These are phyloP conservation scores for Nemania abortiva DNA, from an alignment of 2,329 filamentous ascomycete genomes.

Conservation along the genomic window DNA sequence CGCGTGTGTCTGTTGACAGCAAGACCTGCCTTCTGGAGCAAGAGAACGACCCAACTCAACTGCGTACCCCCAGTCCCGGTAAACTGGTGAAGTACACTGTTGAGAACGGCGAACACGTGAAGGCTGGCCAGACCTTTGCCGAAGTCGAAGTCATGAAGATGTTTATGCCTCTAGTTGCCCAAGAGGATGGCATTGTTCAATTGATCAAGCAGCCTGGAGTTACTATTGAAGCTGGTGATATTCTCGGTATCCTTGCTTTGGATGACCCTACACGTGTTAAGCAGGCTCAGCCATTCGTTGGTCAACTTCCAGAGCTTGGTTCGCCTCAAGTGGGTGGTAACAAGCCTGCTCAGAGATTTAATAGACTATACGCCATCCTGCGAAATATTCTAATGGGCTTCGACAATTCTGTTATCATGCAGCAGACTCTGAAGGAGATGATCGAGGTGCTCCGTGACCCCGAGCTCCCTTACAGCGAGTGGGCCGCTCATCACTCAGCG, in stretches of 20 bases:
- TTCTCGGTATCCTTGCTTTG: conserved; percentile 94
- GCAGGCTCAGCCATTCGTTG: conserved; percentile 93
- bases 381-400: conserved; percentile 91
- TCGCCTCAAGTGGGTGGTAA: conserved; percentile 87
- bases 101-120: conserved; percentile 93
- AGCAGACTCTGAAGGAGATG: conserved; percentile 83
- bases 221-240: conserved; percentile 97
- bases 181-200: conserved; percentile 96
- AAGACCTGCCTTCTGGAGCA: conserved; percentile 98
- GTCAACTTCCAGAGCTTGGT: conserved; percentile 88
- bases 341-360: conserved; percentile 92
- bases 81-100: conserved; percentile 99
- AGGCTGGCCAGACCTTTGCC: conserved; percentile 90
- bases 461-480: conserved; percentile 95
- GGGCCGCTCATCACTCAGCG: conserved; percentile 94
- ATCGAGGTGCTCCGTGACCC: conserved; percentile 90
- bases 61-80: conserved; percentile 92
- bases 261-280: conserved; percentile 97
- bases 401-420: conserved; percentile 98
- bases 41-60: conserved; percentile 98
- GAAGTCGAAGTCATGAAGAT: conserved; percentile 99
- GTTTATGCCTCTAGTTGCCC: conserved; percentile 98
- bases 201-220: conserved; percentile 99
- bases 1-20: conserved; percentile 94
- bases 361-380: conserved; percentile 80